A percentile compares a stretch with the other conserved stretches of the same genome.
Conservation (phyloP, 371 early-diverging fungal species). For the Mucor plumbeus region DNA sequence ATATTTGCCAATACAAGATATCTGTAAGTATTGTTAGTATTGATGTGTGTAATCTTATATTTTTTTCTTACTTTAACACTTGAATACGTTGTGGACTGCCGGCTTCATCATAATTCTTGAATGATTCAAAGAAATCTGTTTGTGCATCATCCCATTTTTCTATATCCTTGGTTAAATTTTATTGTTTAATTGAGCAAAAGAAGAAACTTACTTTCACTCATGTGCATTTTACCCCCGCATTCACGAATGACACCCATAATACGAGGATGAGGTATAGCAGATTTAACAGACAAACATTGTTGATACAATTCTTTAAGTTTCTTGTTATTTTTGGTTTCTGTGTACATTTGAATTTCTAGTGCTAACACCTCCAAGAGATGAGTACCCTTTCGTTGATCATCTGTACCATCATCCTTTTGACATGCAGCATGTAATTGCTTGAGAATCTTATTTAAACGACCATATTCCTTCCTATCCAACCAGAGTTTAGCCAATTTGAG, state of each 20-base stretch:
- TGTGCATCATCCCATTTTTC: slow-evolving; percentile 93
- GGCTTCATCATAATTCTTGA: slow-evolving; percentile 97
- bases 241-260: slow-evolving; percentile 97
- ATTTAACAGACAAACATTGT: slow-evolving; percentile 86
- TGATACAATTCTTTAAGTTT: slow-evolving; percentile 89
- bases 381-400: slow-evolving; percentile 90
- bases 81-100: slow-evolving; percentile 92
- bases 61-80: slow-evolving; percentile 77
- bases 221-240: slow-evolving; percentile 98
- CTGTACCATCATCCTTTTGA: slow-evolving; percentile 84
- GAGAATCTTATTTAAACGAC: slow-evolving; percentile 74
- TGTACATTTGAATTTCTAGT: slow-evolving; percentile 93
- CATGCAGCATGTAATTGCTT: slow-evolving; percentile 76
- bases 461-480: slow-evolving; percentile 86
- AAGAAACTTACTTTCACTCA: slow-evolving; percentile 76
- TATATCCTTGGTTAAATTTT: slow-evolving; percentile 21
- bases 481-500: slow-evolving; percentile 89
- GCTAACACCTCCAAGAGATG: slow-evolving; percentile 90
- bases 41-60: neutral
- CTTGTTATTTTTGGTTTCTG: slow-evolving; percentile 85
- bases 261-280: slow-evolving; percentile 94
- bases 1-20: slow-evolving; percentile 94
- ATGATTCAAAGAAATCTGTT: slow-evolving; percentile 94
- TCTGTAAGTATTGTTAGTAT: slow-evolving; percentile 28
- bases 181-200: neutral